phyloP scores from a whole-genome alignment of 2,329 filamentous ascomycete species.

The Aureobasidium sp. region DNA sequence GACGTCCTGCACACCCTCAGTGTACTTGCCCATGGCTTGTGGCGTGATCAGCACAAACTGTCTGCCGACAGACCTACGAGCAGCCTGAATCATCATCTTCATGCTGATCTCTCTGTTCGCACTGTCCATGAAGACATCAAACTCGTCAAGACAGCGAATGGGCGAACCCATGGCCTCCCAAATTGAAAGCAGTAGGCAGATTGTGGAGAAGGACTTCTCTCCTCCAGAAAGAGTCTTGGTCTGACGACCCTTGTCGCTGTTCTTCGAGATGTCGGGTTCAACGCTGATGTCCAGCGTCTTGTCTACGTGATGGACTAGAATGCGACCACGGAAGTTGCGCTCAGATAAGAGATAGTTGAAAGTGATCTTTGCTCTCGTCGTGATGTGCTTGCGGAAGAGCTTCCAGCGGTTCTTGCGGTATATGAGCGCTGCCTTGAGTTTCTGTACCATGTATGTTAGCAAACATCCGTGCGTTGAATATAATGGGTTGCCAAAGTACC shows the following conservation, averaged over 20 bases:
- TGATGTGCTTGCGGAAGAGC: constrained; percentile 76
- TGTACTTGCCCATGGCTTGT: constrained; percentile 60
- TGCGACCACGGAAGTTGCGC: constrained; percentile 75
- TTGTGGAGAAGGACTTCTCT: constrained; percentile 96
- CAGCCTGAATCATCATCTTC: constrained; percentile 83
- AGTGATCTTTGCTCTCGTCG: constrained; percentile 73
- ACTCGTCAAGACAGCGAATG: constrained; percentile 91
- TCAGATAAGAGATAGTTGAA: constrained; percentile 87
- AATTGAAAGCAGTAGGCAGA: constrained; percentile 83
- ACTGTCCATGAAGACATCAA: constrained; percentile 98
- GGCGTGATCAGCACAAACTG: constrained; percentile 97
- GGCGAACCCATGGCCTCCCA: constrained; percentile 99
- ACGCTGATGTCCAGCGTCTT: constrained; percentile 71
- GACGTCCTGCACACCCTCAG: constrained; percentile 61
- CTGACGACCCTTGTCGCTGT: constrained; percentile 63
- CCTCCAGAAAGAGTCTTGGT: constrained; percentile 92
- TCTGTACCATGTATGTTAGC: constrained; percentile 27
- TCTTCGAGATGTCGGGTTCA: constrained; percentile 62
- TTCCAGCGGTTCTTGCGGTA: constrained; percentile 70
- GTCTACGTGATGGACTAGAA: constrained; percentile 69
- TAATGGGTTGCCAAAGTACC: constrained; percentile 37
- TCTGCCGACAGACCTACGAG: constrained; percentile 75
- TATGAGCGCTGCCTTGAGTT: constrained; percentile 54
- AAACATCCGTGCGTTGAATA: background rate
- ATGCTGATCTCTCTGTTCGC: constrained; percentile 92